Evolutionary conservation across 768 basidiomycete genomes (phyloP).

Genomic region (Mycena rebaudengoi): DNA sequence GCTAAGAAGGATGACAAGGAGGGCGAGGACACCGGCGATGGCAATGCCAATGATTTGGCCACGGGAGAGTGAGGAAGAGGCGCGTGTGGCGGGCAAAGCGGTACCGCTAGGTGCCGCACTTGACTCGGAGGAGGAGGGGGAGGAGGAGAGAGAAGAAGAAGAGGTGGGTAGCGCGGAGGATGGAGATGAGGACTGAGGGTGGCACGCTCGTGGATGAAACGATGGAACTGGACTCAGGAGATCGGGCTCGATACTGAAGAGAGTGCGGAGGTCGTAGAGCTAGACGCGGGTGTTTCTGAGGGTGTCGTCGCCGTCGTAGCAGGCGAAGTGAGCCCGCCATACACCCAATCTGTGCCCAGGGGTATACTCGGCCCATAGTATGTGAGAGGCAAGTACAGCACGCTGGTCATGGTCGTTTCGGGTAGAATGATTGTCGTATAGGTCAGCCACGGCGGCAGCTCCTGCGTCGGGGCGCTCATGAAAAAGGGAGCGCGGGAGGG

Average conservation of each 20-base stretch:
- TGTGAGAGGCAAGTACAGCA: slow-evolving; percentile 75
- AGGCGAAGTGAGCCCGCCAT: slow-evolving; percentile 79
- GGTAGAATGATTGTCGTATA: slow-evolving; percentile 60
- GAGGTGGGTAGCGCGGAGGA: slow-evolving; percentile 42
- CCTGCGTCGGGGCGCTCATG: slow-evolving; percentile 74
- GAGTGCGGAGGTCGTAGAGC: slow-evolving; percentile 34
- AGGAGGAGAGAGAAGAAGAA: slow-evolving; percentile 36
- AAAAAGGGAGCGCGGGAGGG: too few species aligned
- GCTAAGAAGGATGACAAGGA: slow-evolving; percentile 63
- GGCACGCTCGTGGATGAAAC: slow-evolving; percentile 39
- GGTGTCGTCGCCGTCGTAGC: slow-evolving; percentile 43
- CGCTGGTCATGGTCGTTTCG: slow-evolving; percentile 62
- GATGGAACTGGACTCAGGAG: slow-evolving; percentile 39
- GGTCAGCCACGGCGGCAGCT: slow-evolving; percentile 78
- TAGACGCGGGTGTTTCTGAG: slow-evolving; percentile 28
- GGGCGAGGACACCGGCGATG: slow-evolving; percentile 66
- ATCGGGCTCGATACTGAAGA: slow-evolving; percentile 34
- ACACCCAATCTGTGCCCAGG: slow-evolving; percentile 74
- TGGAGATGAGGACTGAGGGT: slow-evolving; percentile 35
- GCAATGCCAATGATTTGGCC: slow-evolving; percentile 64
- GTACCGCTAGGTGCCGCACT: slow-evolving; percentile 28
- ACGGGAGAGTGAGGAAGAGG: slow-evolving; percentile 39
- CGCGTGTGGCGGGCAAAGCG: slow-evolving; percentile 30
- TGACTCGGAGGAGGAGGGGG: slow-evolving; percentile 22
- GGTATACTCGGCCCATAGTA: slow-evolving; percentile 89